phyloP scores from a whole-genome alignment of 495 filamentous ascomycete species.

The Saxophila tyrrhenica region DNA sequence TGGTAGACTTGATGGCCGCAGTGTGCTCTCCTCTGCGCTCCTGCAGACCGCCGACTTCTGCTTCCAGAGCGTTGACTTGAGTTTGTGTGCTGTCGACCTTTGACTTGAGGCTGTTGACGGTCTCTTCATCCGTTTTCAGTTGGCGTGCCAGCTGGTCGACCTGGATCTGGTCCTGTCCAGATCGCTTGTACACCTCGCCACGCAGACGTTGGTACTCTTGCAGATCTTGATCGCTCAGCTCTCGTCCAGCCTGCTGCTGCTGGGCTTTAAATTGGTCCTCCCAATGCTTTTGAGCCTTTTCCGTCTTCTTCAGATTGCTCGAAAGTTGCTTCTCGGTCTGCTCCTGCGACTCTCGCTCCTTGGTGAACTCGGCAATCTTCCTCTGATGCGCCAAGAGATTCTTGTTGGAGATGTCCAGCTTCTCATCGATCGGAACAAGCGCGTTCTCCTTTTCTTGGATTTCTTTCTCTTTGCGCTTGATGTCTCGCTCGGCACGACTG shows the following conservation, averaged over 20 bases:
- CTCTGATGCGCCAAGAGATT: slow-evolving; percentile 55
- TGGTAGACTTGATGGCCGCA: slow-evolving; percentile 49
- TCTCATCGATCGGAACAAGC: slow-evolving; percentile 83
- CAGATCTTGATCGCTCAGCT: slow-evolving; percentile 72
- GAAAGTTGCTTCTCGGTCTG: slow-evolving; percentile 55
- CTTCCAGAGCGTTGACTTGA: slow-evolving; percentile 58
- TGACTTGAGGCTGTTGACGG: slow-evolving; percentile 70
- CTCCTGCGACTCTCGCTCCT: slow-evolving; percentile 62
- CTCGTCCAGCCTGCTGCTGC: slow-evolving; percentile 72
- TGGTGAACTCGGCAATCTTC: slow-evolving; percentile 56
- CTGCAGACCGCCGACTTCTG: slow-evolving; percentile 56
- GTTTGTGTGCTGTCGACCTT: slow-evolving; percentile 72
- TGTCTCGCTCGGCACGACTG: slow-evolving; percentile 65
- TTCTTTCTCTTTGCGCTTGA: slow-evolving; percentile 76
- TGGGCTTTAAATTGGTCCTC: slow-evolving; percentile 75
- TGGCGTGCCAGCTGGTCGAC: slow-evolving; percentile 76
- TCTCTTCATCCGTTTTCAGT: slow-evolving; percentile 78
- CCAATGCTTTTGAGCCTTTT: slow-evolving; percentile 84
- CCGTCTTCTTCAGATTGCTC: slow-evolving; percentile 69
- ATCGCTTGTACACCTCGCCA: slow-evolving; percentile 75
- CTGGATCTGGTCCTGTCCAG: slow-evolving; percentile 69
- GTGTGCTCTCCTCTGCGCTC: slow-evolving; percentile 53
- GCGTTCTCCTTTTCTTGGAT: slow-evolving; percentile 76
- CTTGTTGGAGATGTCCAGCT: slow-evolving; percentile 67
- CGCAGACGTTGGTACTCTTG: slow-evolving; percentile 82